Conservation (phyloP, 768 basidiomycete genomes). For the Cystofilobasidium ferigula region DNA sequence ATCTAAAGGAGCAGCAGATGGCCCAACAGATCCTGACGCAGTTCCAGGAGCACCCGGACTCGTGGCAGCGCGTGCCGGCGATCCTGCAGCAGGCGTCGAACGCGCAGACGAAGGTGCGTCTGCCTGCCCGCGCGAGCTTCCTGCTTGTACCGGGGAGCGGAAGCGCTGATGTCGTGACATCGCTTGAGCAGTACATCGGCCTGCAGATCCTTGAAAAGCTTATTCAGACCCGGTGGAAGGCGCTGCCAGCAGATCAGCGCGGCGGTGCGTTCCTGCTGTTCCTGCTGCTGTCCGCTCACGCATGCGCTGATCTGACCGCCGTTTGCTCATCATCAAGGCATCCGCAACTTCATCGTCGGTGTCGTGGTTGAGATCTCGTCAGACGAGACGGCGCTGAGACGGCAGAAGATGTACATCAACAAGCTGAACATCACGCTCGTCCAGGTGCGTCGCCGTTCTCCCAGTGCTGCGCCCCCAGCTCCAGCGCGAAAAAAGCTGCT, state of each 20-base stretch:
- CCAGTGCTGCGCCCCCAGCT: neutral
- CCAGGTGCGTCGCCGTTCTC: constrained; percentile 49
- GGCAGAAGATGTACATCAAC: constrained; percentile 80
- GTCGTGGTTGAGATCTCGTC: constrained; percentile 86
- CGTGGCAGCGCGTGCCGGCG: constrained; percentile 93
- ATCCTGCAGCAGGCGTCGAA: constrained; percentile 75
- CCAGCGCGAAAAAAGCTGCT: neutral
- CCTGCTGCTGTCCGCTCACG: neutral
- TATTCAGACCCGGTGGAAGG: constrained; percentile 89
- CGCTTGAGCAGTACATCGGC: constrained; percentile 91
- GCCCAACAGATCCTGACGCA: constrained; percentile 91
- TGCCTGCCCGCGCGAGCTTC: neutral
- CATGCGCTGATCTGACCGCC: neutral
- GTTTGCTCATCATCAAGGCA: constrained; percentile 46
- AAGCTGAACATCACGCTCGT: constrained; percentile 95
- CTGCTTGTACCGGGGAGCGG: neutral
- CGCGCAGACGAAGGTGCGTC: constrained; percentile 58
- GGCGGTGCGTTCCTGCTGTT: constrained; percentile 49
- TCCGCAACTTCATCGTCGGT: constrained; percentile 90
- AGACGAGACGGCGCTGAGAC: constrained; percentile 74
- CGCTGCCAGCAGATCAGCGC: constrained; percentile 83
- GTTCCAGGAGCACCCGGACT: constrained; percentile 88
- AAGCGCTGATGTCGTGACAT: too few relatives aligned
- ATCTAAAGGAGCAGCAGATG: constrained; percentile 63
- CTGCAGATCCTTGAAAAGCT: constrained; percentile 93